Conservation (phyloP, 495 filamentous ascomycete genomes). For the Penicillium steckii region DNA sequence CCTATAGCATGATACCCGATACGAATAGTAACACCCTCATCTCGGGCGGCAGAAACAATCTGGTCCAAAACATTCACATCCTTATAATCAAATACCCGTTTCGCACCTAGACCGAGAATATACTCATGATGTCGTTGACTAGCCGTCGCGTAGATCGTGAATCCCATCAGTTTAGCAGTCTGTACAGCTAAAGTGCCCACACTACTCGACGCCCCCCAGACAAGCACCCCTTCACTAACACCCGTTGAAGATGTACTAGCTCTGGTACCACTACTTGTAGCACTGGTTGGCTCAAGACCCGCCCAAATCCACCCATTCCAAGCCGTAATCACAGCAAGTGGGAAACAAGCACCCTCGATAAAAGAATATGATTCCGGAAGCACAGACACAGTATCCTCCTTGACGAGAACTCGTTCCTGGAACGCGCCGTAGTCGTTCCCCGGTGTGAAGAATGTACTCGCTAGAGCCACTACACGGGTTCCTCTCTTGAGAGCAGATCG, state of each 20-base stretch:
- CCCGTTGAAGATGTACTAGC: not conserved
- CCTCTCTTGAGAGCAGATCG: slow-evolving; percentile 28
- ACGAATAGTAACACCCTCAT: slow-evolving; percentile 5
- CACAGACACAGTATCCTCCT: slow-evolving; percentile 9
- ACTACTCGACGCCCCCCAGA: slow-evolving; percentile 49
- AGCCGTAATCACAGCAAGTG: slow-evolving; percentile 7
- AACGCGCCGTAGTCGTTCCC: slow-evolving; percentile 39
- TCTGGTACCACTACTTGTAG: too few species aligned
- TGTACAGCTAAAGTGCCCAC: slow-evolving; percentile 33
- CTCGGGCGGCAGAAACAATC: slow-evolving; percentile 6
- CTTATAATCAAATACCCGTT: slow-evolving; percentile 15
- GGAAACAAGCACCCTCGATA: slow-evolving; percentile 11
- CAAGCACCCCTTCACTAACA: slow-evolving; percentile 13
- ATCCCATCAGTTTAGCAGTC: slow-evolving; percentile 18
- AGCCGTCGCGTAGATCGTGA: slow-evolving; percentile 17
- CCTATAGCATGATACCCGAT: slow-evolving; percentile 11
- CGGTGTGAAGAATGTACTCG: slow-evolving; percentile 27
- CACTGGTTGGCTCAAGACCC: not conserved
- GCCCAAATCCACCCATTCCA: slow-evolving; percentile 16
- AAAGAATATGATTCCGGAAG: slow-evolving; percentile 13
- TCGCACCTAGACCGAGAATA: slow-evolving; percentile 9
- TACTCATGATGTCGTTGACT: slow-evolving; percentile 14
- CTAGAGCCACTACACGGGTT: slow-evolving; percentile 26
- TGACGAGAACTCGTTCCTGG: slow-evolving; percentile 28
- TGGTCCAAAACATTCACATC: slow-evolving; percentile 1